phyloP scores from a whole-genome alignment of 2,329 filamentous ascomycete species.

The Lecanoromycetidae sp. region DNA sequence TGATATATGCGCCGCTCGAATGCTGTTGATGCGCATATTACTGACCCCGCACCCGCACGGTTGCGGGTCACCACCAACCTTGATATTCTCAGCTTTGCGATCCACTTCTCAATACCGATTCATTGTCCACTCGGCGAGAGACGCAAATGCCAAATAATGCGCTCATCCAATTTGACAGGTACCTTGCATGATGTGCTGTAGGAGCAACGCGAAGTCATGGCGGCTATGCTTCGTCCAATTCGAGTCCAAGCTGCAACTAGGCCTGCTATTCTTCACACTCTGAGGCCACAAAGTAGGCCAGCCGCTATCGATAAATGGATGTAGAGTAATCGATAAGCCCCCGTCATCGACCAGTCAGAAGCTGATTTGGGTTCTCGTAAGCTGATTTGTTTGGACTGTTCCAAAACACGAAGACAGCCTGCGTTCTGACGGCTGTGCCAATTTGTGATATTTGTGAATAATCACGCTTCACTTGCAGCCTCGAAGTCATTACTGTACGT shows the following conservation, averaged over 20 bases:
- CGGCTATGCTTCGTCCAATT: conserved; percentile 14
- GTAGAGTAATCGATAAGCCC: too few species aligned
- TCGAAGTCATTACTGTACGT: background rate
- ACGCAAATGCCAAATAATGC: too few species aligned
- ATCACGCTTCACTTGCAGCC: background rate
- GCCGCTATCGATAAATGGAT: conserved; percentile 5
- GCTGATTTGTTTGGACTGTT: background rate
- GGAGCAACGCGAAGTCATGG: conserved; percentile 4
- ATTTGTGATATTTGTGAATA: background rate
- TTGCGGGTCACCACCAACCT: background rate
- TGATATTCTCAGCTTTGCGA: conserved; percentile 2
- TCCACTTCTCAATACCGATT: too few species aligned
- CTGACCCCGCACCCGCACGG: conserved; percentile 17
- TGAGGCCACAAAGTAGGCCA: conserved; percentile 1
- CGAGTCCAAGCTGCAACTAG: background rate
- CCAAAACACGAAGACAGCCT: background rate
- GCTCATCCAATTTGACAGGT: conserved; percentile 6
- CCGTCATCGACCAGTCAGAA: background rate
- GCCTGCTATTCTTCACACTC: background rate
- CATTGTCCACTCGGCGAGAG: conserved; percentile 1
- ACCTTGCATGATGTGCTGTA: conserved; percentile 10
- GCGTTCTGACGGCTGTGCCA: background rate
- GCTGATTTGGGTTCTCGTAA: background rate
- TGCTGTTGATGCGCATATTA: conserved; percentile 13
- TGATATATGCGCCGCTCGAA: conserved; percentile 16